phyloP scores from a whole-genome alignment of 2,329 filamentous ascomycete genomes.

The Paracoccidioides lutzii region DNA sequence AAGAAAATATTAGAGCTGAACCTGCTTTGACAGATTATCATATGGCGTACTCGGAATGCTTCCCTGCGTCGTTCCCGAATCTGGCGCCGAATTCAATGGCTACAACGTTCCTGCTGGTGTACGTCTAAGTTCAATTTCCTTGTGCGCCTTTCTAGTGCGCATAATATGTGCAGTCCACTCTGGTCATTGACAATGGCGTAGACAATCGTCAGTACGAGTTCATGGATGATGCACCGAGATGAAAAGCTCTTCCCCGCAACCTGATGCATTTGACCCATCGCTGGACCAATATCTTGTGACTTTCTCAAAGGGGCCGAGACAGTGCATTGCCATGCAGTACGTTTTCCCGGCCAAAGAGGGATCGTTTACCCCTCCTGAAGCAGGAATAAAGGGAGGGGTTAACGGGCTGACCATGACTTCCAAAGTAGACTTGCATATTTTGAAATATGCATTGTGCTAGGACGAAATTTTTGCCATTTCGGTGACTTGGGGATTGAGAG shows the following conservation, averaged over 20 bases:
- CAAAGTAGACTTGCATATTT: background rate
- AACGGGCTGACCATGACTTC: background rate
- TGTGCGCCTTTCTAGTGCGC: no score
- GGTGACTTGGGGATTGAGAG: background rate
- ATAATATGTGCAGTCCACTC: background rate
- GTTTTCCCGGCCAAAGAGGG: background rate
- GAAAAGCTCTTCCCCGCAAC: background rate
- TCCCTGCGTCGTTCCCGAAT: constrained; percentile 21
- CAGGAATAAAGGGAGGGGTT: no score
- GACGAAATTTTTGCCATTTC: background rate
- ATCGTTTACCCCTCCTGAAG: no score
- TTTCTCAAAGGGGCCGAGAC: background rate
- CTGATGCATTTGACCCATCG: background rate
- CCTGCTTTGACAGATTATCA: constrained; percentile 12
- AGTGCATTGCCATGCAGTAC: background rate
- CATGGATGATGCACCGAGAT: background rate
- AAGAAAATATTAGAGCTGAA: background rate
- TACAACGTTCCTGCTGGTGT: constrained; percentile 22
- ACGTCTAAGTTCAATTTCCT: constrained; percentile 1
- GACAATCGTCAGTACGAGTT: background rate
- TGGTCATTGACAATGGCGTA: background rate
- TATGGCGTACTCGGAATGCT: constrained; percentile 23
- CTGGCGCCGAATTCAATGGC: constrained; percentile 20
- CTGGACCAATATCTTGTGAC: background rate
- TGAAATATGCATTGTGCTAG: background rate